Evolutionary conservation across 2,329 filamentous ascomycete species (phyloP).

Genomic region (Raffaelea albimanens): DNA sequence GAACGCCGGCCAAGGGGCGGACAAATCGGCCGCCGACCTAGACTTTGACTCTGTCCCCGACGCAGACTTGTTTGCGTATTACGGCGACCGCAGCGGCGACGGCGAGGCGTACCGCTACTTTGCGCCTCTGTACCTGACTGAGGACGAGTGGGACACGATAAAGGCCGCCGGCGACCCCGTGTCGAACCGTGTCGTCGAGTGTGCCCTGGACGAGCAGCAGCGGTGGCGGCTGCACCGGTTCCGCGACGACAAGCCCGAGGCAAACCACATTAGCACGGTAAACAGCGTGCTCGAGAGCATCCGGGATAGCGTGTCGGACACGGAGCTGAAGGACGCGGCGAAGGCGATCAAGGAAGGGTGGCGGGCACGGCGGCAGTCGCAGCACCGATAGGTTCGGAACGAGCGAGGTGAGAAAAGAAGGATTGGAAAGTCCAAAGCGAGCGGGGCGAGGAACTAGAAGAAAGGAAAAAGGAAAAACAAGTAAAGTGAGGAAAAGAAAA

Average conservation of each 20-base stretch:
- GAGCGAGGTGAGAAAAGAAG: not conserved
- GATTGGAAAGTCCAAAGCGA: not conserved
- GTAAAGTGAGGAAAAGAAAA: not conserved
- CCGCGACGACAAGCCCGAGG: slow-evolving; percentile 84
- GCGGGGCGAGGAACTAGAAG: too few relatives aligned
- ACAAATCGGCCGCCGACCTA: slow-evolving; percentile 48
- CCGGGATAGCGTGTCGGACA: slow-evolving; percentile 70
- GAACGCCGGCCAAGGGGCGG: slow-evolving; percentile 40
- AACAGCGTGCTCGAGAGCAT: slow-evolving; percentile 86
- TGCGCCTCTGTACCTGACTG: slow-evolving; percentile 57
- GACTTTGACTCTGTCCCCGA: slow-evolving; percentile 75
- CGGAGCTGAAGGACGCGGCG: slow-evolving; percentile 65
- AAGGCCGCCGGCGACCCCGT: slow-evolving; percentile 66
- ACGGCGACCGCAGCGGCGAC: slow-evolving; percentile 43
- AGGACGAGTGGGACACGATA: slow-evolving; percentile 73
- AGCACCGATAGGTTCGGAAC: slow-evolving; percentile 17
- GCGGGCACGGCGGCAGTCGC: slow-evolving; percentile 51
- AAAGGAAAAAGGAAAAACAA: too few relatives aligned
- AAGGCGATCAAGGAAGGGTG: slow-evolving; percentile 68
- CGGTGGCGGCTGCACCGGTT: slow-evolving; percentile 85
- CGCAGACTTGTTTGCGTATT: slow-evolving; percentile 61
- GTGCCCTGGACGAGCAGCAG: slow-evolving; percentile 64
- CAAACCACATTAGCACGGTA: slow-evolving; percentile 80
- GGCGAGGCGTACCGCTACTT: slow-evolving; percentile 51
- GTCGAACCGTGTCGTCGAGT: slow-evolving; percentile 86